Base-by-base conservation (phyloP, 257 asterid species). In the Echites panduratus region DNA sequence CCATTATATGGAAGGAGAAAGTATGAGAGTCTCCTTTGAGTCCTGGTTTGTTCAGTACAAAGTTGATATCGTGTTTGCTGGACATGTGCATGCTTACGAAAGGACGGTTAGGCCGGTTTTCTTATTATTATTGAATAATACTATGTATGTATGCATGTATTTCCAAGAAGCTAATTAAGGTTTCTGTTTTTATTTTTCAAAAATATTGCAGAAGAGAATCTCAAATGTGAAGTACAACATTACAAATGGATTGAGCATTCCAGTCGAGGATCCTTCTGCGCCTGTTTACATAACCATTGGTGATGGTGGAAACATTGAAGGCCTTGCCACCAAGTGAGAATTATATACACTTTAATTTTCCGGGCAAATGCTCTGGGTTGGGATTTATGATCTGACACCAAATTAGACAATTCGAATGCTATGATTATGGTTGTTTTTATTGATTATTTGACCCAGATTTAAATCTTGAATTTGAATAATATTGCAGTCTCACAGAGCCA, bases 231-330 rank as follows among this genome's bases (percentile, higher is more conserved):
- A 35, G 44, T 83, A 85, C 75, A 86, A 88, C 76, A 77, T 86
- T 48, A 80, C 84, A 52, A 73, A 88, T 61, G 88, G 87, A 29
- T 49, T 73, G 73, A 56, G 85, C 40, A 57, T 77, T 16, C 90
- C 93, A 0, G 66, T 75, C 11, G 76, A 58, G 27, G 88, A 86
- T 73, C 56, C 82, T 48, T 84, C 86, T 48, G 88, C 88, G 5
- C 88, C 88, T 0, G 78, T 84, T 24, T 85, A 84, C 53, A 82
- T 85, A 45, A 79, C 89, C 41, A 85, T 88, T 35, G 90, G 88
- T 35, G 89, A 88, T 66, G 87, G 90, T 45, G 90, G 90, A 43
- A 87, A 87, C 67, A 75, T 82, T 47, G 93, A 88, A 81, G 93
- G 93, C 64, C n/a, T 77, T 24, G 92, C 88, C 32, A 43, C 71